Conservation (phyloP, 108 stramenopile genomes). For the Parietichytrium sp. region DNA sequence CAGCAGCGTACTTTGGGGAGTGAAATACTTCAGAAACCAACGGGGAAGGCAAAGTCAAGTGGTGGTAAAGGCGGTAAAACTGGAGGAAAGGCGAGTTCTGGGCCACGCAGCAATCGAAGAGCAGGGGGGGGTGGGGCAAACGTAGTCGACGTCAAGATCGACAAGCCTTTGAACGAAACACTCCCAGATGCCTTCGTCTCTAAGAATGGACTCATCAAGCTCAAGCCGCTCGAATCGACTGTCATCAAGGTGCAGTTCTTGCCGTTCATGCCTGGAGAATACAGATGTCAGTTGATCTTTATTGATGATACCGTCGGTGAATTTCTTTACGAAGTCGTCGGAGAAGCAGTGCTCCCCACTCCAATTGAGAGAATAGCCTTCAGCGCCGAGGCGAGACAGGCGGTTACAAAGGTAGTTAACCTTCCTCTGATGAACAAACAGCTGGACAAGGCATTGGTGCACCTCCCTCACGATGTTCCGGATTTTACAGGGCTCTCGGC, state of each 20-base stretch:
- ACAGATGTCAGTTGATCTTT: slow-evolving; percentile 54
- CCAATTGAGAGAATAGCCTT: slow-evolving; percentile 40
- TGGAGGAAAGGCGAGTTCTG: slow-evolving; percentile 10
- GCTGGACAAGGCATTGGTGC: slow-evolving; percentile 47
- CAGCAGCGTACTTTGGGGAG: not conserved
- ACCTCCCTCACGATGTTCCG: slow-evolving; percentile 32
- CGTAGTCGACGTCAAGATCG: slow-evolving; percentile 28
- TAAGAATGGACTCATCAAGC: slow-evolving; percentile 40
- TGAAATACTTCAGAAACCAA: not conserved
- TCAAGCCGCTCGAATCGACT: slow-evolving; percentile 20
- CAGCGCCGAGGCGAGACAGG: slow-evolving; percentile 39
- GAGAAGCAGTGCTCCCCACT: slow-evolving; percentile 48
- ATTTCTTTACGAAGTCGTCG: slow-evolving; percentile 57
- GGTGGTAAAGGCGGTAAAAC: no score
- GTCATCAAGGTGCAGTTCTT: slow-evolving; percentile 48
- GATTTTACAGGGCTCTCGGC: not conserved
- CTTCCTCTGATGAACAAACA: slow-evolving; percentile 43
- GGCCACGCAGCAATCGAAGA: not conserved
- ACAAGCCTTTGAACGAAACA: not conserved
- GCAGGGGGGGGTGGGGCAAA: slow-evolving; percentile 4
- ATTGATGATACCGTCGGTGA: slow-evolving; percentile 57
- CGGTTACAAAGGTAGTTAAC: slow-evolving; percentile 40
- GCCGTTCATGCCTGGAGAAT: slow-evolving; percentile 58
- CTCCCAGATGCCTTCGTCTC: slow-evolving; percentile 41
- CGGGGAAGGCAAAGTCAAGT: slow-evolving; percentile 40